Evolutionary conservation across 345 rosid genomes (phyloP), one percentile per base, ranked within the genome.

Genomic region (Gossypium sturtianum): DNA sequence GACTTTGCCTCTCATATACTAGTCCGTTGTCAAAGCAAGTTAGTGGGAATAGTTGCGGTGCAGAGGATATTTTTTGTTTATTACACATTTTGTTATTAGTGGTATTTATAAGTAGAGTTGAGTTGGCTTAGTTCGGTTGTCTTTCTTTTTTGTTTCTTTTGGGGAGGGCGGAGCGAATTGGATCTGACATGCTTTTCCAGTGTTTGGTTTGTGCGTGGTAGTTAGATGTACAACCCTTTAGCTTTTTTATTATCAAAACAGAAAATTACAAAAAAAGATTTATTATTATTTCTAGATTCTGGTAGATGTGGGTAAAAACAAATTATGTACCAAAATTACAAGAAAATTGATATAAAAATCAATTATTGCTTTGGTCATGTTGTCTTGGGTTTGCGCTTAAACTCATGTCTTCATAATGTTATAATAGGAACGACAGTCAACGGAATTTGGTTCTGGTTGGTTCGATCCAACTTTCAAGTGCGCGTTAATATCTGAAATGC

Each of bases 41-140:
- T 27, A 73, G 80, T 4, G 71, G 53, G 38, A 79, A 79, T 66
- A 66, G 76, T 77, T 82, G 62, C 56, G 68, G 63, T 34, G 38
- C 38, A 34, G 38, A 34, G 82, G 71, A 82, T 68, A 72, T 41
- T 41, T 69, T 53, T 56, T 56, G 43, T 57, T 66, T 23, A 12
- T 66, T 60, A 65, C 66, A 79, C 74, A 44, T 75, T 77, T 59
- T 58, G 62, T 10, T 56, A 34, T 75, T 69, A 74, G 79, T 83
- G 78, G 78, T 45, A 59, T 45, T 59, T 75, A 56, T 78, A 78
- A 66, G 53, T 83, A 83, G 79, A 45, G 48, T 70, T 65, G 73
- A 45, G 47, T 70, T 72, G 69, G 60, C 51, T 48, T 27, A 72
- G 65, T 61, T 63, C 48, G 27, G 16, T 70, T 72, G 23, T 62